Percentiles rank a stretch among this genome's conserved stretches.
Evolutionary conservation across 2,329 filamentous ascomycete species (phyloP).

Genomic region (Colletotrichum nymphaeae): DNA sequence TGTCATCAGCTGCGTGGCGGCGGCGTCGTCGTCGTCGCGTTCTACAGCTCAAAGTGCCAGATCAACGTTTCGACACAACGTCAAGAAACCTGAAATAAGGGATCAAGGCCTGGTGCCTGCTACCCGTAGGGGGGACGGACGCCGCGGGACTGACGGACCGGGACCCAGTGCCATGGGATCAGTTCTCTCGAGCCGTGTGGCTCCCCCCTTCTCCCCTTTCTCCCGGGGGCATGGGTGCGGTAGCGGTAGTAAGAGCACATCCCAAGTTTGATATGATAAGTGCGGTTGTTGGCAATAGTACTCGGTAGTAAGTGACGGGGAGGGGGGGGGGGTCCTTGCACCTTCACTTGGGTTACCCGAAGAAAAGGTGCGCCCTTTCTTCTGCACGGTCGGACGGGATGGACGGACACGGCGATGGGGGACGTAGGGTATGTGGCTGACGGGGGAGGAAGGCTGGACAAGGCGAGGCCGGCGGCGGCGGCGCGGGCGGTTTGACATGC

Average conservation of each 20-base stretch:
- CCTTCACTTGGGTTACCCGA: neutral
- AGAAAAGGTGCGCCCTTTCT: neutral
- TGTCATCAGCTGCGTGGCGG: too few relatives aligned
- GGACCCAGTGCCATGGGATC: conserved; percentile 20
- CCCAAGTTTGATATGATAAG: neutral
- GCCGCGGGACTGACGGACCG: neutral
- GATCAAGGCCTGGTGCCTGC: too few relatives aligned
- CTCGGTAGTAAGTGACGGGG: too few relatives aligned
- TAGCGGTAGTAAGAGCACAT: too few relatives aligned
- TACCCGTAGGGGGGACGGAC: neutral
- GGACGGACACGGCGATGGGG: neutral
- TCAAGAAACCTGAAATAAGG: too few relatives aligned
- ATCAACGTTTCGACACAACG: too few relatives aligned
- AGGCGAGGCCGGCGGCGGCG: neutral
- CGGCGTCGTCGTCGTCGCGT: too few relatives aligned
- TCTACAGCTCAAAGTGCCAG: too few relatives aligned
- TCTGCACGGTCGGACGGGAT: neutral
- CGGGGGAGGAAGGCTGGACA: neutral
- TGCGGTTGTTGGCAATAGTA: neutral
- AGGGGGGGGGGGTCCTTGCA: neutral
- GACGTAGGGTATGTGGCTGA: neutral
- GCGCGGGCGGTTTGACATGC: neutral
- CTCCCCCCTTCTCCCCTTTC: neutral
- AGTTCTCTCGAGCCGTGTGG: neutral
- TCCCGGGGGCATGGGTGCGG: conserved; percentile 4